Evolutionary conservation across 2,329 filamentous ascomycete species (phyloP).

Genomic region (Epichloe gansuensis): DNA sequence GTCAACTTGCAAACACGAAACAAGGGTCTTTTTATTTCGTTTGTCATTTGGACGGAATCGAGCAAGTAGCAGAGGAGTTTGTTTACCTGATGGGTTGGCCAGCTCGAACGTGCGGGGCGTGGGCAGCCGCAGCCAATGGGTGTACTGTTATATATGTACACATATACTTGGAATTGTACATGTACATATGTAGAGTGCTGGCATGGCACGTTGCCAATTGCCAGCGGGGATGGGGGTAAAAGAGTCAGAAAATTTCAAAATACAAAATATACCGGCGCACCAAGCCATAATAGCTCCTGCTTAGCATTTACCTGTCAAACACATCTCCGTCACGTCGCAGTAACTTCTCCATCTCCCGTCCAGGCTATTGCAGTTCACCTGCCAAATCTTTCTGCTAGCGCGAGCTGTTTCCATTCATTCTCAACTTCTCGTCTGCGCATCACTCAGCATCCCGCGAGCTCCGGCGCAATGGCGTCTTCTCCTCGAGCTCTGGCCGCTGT

Average conservation of each 20-base stretch:
- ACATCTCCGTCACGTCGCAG: not conserved
- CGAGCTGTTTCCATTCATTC: not conserved
- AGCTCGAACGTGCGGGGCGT: no score
- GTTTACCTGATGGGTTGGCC: no score
- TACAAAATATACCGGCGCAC: no score
- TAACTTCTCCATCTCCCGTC: not conserved
- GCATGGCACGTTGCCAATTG: not conserved
- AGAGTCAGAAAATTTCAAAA: not conserved
- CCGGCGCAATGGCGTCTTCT: constrained; percentile 32
- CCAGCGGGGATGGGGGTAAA: not conserved
- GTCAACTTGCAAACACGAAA: not conserved
- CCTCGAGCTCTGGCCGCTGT: constrained; percentile 29
- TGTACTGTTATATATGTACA: no score
- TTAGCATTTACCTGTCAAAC: not conserved
- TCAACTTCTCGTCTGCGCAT: not conserved
- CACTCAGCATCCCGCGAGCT: not conserved
- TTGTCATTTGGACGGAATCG: not conserved
- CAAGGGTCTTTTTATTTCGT: not conserved
- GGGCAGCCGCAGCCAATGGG: no score
- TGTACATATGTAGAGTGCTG: no score
- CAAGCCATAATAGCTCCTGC: not conserved
- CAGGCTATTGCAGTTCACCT: not conserved
- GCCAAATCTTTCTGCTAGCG: not conserved
- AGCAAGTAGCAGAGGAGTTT: not conserved
- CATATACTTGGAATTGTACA: no score